phyloP scores from a whole-genome alignment of 306 rosid genomes.

The Malus orientalis region DNA sequence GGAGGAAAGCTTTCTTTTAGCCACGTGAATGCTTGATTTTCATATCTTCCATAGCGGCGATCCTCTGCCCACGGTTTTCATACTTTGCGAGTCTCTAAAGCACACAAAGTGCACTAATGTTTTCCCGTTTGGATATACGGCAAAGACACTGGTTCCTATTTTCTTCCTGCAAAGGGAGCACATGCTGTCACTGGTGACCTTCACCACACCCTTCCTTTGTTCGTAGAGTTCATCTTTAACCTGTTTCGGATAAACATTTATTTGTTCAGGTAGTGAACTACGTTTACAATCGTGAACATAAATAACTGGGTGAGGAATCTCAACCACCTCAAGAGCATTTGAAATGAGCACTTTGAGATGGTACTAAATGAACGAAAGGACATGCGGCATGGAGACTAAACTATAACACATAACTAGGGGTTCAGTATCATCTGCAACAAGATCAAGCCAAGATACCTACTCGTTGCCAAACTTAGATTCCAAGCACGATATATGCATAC shows the following conservation, averaged over 20 bases:
- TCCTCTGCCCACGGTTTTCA: conserved; percentile 76
- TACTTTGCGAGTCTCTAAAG: conserved; percentile 85
- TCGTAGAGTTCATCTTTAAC: conserved; percentile 78
- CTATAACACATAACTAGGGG: neutral
- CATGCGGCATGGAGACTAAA: neutral
- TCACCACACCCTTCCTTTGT: conserved; percentile 68
- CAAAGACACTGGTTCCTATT: conserved; percentile 90
- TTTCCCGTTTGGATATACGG: conserved; percentile 85
- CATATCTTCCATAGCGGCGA: conserved; percentile 52
- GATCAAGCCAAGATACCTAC: neutral
- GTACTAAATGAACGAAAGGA: neutral
- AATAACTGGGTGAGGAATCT: neutral
- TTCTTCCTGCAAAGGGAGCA: conserved; percentile 96
- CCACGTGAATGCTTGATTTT: neutral
- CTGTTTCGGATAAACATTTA: conserved; percentile 28
- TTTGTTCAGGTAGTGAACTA: neutral
- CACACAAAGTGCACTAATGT: conserved; percentile 91
- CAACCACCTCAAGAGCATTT: neutral
- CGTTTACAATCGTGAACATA: neutral
- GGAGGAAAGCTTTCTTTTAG: neutral
- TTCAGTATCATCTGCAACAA: neutral
- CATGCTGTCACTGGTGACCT: conserved; percentile 79
- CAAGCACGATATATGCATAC: conserved; percentile 34
- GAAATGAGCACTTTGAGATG: neutral
- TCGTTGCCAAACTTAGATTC: conserved; percentile 6